Evolutionary conservation across 495 filamentous ascomycete species (phyloP).

Genomic region (Penicillium coprophilum): DNA sequence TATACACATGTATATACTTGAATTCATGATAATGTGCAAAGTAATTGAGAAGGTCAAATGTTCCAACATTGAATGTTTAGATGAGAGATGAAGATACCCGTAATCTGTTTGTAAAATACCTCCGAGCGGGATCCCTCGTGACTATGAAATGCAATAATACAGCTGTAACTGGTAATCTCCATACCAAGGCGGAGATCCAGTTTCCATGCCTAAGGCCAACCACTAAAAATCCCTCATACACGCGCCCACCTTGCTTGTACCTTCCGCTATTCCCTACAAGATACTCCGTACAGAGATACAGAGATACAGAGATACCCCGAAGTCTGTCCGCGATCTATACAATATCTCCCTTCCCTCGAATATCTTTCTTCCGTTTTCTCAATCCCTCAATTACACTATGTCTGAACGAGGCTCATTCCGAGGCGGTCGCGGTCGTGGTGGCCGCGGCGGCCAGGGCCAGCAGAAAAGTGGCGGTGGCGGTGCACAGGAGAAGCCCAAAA

Average conservation of each 20-base stretch:
- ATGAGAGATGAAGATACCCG: neutral
- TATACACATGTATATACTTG: neutral
- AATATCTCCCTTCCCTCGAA: conserved; percentile 5
- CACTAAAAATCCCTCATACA: conserved; percentile 32
- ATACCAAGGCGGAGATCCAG: conserved; percentile 5
- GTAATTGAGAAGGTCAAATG: neutral
- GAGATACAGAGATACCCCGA: neutral
- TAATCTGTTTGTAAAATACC: conserved; percentile 4
- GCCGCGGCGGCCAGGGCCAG: conserved; percentile 39
- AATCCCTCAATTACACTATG: conserved; percentile 42
- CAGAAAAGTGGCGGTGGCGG: conserved; percentile 51
- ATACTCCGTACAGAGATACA: too few species aligned
- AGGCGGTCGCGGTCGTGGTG: conserved; percentile 52
- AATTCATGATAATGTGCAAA: too few species aligned
- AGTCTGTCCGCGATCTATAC: neutral
- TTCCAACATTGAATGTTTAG: neutral
- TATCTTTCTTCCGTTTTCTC: conserved; percentile 8
- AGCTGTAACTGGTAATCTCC: neutral
- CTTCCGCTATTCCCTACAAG: conserved; percentile 10
- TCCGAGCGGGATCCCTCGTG: conserved; percentile 12
- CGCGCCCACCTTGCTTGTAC: conserved; percentile 12
- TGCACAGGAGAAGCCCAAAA: conserved; percentile 77
- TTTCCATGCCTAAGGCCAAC: neutral
- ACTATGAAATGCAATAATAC: neutral
- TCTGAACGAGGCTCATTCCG: conserved; percentile 68